Percentiles rank a stretch among this genome's conserved stretches.
These are phyloP conservation scores for Chenopodium formosanum DNA, from an alignment of 148 eudicot genomes.

Conservation along the genomic window DNA sequence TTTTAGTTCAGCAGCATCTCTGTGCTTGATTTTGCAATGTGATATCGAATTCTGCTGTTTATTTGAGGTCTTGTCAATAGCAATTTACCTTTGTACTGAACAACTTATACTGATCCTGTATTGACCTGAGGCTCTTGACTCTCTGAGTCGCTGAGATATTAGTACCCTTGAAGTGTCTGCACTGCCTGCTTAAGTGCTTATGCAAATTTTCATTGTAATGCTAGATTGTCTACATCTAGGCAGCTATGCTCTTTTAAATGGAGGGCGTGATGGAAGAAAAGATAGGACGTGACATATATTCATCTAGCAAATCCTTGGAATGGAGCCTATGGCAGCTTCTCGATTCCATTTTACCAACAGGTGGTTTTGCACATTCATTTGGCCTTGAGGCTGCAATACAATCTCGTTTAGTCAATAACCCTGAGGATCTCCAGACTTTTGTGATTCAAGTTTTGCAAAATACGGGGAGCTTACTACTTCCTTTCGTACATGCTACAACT, in stretches of 20 bases:
- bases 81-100: not conserved
- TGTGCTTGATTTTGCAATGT: not conserved
- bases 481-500: conserved; percentile 57
- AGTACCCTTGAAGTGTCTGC: too few relatives aligned
- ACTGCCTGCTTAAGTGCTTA: too few relatives aligned
- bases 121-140: too few relatives aligned
- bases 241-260: conserved; percentile 7
- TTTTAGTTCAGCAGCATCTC: not conserved
- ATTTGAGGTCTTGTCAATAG: not conserved
- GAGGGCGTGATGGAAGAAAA: conserved; percentile 11
- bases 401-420: conserved; percentile 45
- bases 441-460: conserved; percentile 66
- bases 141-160: too few relatives aligned
- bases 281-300: not conserved
- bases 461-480: conserved; percentile 74
- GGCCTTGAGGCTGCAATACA: conserved; percentile 92
- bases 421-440: conserved; percentile 55
- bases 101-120: not conserved
- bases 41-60: not conserved
- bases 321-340: conserved; percentile 95
- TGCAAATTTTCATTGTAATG: not conserved
- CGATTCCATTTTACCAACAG: conserved; percentile 89
- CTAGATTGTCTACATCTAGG: not conserved
- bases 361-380: conserved; percentile 92
- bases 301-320: conserved; percentile 13